These are phyloP conservation scores for Cochlearia excelsa DNA, from an alignment of 345 rosid genomes.

Conservation along the genomic window DNA sequence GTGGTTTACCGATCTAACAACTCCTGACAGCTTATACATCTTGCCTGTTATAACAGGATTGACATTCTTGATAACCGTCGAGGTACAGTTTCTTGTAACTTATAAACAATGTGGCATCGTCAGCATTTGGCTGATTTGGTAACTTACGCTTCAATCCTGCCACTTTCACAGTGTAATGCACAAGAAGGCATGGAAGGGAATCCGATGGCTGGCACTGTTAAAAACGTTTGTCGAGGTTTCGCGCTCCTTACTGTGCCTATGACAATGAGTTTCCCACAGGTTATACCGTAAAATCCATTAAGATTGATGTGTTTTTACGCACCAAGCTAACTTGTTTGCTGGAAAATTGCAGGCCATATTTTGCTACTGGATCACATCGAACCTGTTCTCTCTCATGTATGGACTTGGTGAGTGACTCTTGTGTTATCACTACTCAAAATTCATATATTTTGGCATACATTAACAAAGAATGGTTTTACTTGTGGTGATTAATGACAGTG, in stretches of 20 bases:
- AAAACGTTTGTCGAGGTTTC: conserved; percentile 54
- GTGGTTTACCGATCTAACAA: conserved; percentile 77
- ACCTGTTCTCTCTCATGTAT: conserved; percentile 67
- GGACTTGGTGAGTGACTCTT: conserved; percentile 54
- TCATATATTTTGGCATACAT: background rate
- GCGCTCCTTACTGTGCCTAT: conserved; percentile 69
- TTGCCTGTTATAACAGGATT: conserved; percentile 65
- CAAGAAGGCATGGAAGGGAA: conserved; percentile 96
- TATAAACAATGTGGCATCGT: conserved; percentile 1
- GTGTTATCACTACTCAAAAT: background rate
- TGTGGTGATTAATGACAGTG: conserved; percentile 40
- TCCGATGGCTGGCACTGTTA: conserved; percentile 52
- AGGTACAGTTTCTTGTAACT: conserved; percentile 48
- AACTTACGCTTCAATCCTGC: background rate
- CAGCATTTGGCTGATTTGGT: background rate
- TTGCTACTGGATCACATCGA: conserved; percentile 89
- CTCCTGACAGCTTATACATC: conserved; percentile 65
- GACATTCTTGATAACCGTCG: conserved; percentile 70
- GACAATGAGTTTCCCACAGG: conserved; percentile 78
- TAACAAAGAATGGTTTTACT: conserved; percentile 1
- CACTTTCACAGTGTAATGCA: conserved; percentile 52
- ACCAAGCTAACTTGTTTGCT: background rate
- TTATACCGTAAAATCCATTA: background rate
- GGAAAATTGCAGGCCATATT: conserved; percentile 66
- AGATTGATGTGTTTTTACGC: too few species aligned